These are phyloP conservation scores for Lachancea quebecensis DNA, from an alignment of 805 yeast species.

Conservation along the genomic window DNA sequence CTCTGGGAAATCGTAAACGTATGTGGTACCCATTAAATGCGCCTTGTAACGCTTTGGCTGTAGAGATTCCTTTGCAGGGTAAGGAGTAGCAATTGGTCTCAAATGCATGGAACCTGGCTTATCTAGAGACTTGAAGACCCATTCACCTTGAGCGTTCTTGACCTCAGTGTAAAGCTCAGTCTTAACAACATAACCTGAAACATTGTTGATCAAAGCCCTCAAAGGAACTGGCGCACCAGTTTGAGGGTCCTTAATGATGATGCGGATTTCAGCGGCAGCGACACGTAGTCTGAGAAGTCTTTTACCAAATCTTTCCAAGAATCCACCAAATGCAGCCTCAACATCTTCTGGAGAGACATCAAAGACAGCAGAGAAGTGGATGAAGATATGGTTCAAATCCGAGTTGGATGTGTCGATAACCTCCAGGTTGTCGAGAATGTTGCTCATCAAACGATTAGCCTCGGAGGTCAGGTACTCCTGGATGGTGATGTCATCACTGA, in stretches of 20 bases:
- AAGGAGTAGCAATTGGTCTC: conserved; percentile 92
- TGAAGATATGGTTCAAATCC: conserved; percentile 93
- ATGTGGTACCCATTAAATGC: conserved; percentile 96
- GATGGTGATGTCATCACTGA: conserved; percentile 86
- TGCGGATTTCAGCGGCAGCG: conserved; percentile 95
- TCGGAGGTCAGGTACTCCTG: conserved; percentile 93
- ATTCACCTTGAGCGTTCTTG: conserved; percentile 85
- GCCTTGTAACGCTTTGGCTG: conserved; percentile 99
- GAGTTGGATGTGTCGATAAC: conserved; percentile 91
- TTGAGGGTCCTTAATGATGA: conserved; percentile 83
- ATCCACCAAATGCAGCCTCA: conserved; percentile 95
- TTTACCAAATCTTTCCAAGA: conserved; percentile 95
- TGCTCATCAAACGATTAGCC: conserved; percentile 93
- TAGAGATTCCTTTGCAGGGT: conserved; percentile 94
- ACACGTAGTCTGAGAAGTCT: conserved; percentile 94
- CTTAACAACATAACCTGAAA: conserved; percentile 94
- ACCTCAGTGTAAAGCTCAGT: conserved; percentile 93
- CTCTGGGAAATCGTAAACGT: conserved; percentile 98
- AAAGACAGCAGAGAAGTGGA: conserved; percentile 93
- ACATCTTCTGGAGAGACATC: conserved; percentile 92
- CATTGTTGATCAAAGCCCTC: conserved; percentile 93
- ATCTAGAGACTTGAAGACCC: conserved; percentile 95
- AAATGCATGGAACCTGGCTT: conserved; percentile 96
- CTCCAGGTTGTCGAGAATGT: conserved; percentile 90
- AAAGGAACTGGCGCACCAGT: conserved; percentile 91